phyloP scores from a whole-genome alignment of 352 stramenopile species.

The Elongisporangium anandrum region DNA sequence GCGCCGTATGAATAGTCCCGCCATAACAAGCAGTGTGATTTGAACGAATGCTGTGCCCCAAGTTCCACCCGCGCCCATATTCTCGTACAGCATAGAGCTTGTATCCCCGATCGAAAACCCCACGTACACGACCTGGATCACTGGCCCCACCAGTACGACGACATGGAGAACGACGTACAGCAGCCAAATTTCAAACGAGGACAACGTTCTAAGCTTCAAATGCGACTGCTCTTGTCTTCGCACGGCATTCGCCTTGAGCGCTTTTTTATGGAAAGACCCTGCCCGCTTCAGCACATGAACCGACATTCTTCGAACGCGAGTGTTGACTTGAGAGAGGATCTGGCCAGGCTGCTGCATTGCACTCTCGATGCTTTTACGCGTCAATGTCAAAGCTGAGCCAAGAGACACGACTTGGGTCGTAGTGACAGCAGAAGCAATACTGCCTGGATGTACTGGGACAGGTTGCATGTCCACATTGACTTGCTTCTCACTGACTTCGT shows the following conservation, averaged over 20 bases:
- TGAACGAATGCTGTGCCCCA: constrained; percentile 6
- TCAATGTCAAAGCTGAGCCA: no score
- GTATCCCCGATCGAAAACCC: background rate
- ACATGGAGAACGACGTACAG: constrained; percentile 13
- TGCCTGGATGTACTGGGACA: no score
- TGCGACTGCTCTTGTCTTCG: constrained; percentile 13
- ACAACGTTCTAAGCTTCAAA: constrained; percentile 21
- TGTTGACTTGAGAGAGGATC: no score
- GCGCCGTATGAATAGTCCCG: constrained; percentile 16
- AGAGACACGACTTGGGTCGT: no score
- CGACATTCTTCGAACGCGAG: constrained; percentile 1
- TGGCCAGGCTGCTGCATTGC: no score
- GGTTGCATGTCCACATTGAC: no score
- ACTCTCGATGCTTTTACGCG: no score
- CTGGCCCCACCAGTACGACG: constrained; percentile 7
- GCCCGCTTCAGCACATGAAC: constrained; percentile 2
- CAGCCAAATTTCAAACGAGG: constrained; percentile 14
- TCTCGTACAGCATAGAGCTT: background rate
- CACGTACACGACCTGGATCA: constrained; percentile 10
- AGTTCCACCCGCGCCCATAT: constrained; percentile 9
- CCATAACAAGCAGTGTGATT: constrained; percentile 3
- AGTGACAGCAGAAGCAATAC: no score
- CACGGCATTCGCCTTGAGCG: constrained; percentile 19
- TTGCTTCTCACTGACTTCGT: no score
- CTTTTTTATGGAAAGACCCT: constrained; percentile 21